phyloP scores from a whole-genome alignment of 345 rosid genomes.

The Aquilaria sinensis region DNA sequence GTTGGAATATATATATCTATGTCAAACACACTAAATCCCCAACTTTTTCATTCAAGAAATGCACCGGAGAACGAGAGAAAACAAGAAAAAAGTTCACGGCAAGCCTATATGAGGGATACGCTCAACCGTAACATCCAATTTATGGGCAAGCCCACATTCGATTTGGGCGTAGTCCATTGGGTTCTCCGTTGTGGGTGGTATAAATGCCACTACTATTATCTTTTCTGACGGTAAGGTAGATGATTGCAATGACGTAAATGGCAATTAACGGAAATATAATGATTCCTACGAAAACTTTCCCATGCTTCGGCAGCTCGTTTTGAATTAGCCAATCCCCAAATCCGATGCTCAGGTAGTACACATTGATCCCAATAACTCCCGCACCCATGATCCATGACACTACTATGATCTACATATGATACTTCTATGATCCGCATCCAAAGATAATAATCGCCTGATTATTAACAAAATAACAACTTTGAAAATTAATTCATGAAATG shows the following conservation, averaged over 20 bases:
- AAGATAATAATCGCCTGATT: background rate
- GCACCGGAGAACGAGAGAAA: background rate
- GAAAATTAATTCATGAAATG: background rate
- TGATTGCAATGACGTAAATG: conserved; percentile 31
- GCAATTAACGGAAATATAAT: conserved; percentile 50
- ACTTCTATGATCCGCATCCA: conserved; percentile 3
- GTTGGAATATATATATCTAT: background rate
- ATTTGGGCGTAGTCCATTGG: conserved; percentile 3
- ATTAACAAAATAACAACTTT: background rate
- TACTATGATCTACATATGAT: conserved; percentile 27
- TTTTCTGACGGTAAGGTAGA: conserved; percentile 44
- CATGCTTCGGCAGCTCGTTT: conserved; percentile 31
- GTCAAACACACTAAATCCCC: too few relatives aligned
- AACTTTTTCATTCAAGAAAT: background rate
- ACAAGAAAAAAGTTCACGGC: background rate
- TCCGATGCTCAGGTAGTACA: conserved; percentile 47
- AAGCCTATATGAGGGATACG: conserved; percentile 22
- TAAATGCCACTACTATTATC: conserved; percentile 31
- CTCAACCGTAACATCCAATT: background rate
- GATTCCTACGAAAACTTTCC: conserved; percentile 40
- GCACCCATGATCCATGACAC: conserved; percentile 53
- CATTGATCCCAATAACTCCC: conserved; percentile 49
- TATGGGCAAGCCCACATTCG: conserved; percentile 19
- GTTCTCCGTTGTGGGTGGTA: conserved; percentile 13
- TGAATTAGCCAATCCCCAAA: conserved; percentile 46